Conservation (phyloP, 176 grass and related monocot species). For the Avena insularis region DNA sequence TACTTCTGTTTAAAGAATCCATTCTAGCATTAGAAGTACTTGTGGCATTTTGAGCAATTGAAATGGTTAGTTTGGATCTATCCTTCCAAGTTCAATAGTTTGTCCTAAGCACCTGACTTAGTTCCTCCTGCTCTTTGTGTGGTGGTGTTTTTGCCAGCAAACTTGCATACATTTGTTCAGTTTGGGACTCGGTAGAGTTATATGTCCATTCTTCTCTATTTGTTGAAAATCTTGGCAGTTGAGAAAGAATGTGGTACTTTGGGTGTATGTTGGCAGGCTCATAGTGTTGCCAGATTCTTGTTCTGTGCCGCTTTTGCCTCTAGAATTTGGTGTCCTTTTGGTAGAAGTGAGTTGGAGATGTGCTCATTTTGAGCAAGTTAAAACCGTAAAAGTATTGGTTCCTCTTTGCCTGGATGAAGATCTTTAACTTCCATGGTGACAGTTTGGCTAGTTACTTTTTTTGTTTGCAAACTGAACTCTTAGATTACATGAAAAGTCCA, state of each 20-base stretch:
- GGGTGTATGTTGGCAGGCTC: too few species aligned
- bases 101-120: not conserved
- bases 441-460: not conserved
- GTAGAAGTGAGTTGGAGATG: too few species aligned
- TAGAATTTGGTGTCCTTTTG: too few species aligned
- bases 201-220: not conserved
- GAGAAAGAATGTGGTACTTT: too few species aligned
- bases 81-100: not conserved
- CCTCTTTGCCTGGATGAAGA: not conserved
- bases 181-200: not conserved
- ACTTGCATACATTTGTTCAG: not conserved
- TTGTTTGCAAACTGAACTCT: too few species aligned
- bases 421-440: not conserved
- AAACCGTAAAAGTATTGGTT: too few species aligned
- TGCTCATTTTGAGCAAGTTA: too few species aligned
- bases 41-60: not conserved
- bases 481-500: too few species aligned
- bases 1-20: not conserved
- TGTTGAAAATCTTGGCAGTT: not conserved
- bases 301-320: too few species aligned
- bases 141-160: not conserved
- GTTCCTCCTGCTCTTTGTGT: not conserved
- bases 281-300: too few species aligned
- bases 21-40: not conserved
- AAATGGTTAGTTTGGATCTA: not conserved